Evolutionary conservation across 2,329 filamentous ascomycete species (phyloP), one percentile per base, ranked within the genome.

Genomic region (Alternaria atra): DNA sequence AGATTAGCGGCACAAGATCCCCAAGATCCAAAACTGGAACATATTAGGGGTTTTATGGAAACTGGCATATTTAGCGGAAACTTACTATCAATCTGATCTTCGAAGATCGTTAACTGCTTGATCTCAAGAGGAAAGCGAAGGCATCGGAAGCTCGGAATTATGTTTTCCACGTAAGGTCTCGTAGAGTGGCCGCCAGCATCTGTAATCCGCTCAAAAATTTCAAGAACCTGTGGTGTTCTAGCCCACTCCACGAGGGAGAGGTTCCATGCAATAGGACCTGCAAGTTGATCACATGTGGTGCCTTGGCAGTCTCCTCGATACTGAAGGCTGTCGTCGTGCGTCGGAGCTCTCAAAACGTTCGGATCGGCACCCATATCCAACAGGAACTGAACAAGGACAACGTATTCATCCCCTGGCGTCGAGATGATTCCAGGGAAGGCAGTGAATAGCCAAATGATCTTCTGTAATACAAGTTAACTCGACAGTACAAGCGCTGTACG

Each of bases 91-190:
- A 52, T 39, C 23, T 39, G 30, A 2, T 46, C 43, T 5, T 46
- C 43, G 20, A 46, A 30, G 0, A 20, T 0, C 0, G 2, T 4
- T 6, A 46, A 5, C 0, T 46, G 9, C 17, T 3, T 5, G 27
- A 13, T 5, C n/a, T 32, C 5, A 1, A 0, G 0, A 3, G 8
- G 8, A 32, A 46, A 13, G 2, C 3, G 0, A 3, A 7, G 20
- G 9, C 25, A 46, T 12, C 5, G 4, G 13, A 6, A 5, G 6
- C 15, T 15, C 15, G 12, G 6, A 8, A 6, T 0, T 0, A 3
- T 43, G 1, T 1, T 0, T 8, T 15, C 23, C 2, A 2, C 1
- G 2, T 7, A 44, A 0, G 40, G 42, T 44, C 27, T 44, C 25
- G 42, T 27, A 0, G 42, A 27, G 2, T 44, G 40, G 5, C 40